phyloP scores from a whole-genome alignment of 768 basidiomycete genomes.

The Rhizopogon vesiculosus region DNA sequence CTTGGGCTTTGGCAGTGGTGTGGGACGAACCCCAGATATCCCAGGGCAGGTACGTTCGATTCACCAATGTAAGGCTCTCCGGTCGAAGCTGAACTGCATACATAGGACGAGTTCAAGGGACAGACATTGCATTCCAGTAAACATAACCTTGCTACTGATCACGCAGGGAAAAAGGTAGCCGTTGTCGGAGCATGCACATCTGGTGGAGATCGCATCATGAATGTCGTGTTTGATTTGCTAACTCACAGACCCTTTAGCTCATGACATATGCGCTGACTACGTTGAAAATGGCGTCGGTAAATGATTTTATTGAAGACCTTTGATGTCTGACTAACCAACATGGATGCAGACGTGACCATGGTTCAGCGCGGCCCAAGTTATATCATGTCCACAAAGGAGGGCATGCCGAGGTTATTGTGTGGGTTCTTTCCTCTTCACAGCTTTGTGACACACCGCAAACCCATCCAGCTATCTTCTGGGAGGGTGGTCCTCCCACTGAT shows the following conservation, averaged over 20 bases:
- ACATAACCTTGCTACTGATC: conserved; percentile 52
- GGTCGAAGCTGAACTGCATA: not conserved
- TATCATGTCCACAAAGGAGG: conserved; percentile 41
- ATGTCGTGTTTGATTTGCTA: not conserved
- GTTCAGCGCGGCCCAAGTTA: conserved; percentile 52
- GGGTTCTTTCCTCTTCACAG: conserved; percentile 9
- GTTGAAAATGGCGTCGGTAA: conserved; percentile 40
- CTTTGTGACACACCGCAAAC: not conserved
- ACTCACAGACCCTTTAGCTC: conserved; percentile 25
- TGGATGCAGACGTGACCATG: conserved; percentile 37
- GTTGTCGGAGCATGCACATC: conserved; percentile 67
- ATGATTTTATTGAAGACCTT: conserved; percentile 3
- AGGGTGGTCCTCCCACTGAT: conserved; percentile 43
- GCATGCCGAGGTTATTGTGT: conserved; percentile 25
- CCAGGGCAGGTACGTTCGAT: conserved; percentile 34
- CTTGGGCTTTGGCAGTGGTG: conserved; percentile 42
- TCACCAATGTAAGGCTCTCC: not conserved
- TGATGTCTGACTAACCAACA: not conserved
- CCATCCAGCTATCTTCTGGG: conserved; percentile 29
- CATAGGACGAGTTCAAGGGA: conserved; percentile 57
- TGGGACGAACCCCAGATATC: conserved; percentile 38
- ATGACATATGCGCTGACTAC: conserved; percentile 47
- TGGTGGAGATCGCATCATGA: conserved; percentile 20
- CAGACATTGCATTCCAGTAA: conserved; percentile 53
- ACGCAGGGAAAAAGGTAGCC: conserved; percentile 64